phyloP scores from a whole-genome alignment of 306 rosid genomes.

The Quercus wislizeni region DNA sequence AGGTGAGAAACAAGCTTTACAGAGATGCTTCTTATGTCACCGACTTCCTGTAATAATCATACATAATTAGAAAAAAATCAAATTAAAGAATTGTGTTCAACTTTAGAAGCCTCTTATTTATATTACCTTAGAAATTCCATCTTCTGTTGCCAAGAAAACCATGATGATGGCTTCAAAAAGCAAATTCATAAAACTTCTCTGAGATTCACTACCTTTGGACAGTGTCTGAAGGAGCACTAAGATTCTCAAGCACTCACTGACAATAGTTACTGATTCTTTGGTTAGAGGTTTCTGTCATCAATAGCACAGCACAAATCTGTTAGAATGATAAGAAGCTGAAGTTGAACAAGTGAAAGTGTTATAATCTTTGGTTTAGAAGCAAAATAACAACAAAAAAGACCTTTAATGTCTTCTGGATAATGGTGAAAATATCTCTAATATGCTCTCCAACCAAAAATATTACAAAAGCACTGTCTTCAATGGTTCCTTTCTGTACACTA shows the following conservation, averaged over 20 bases:
- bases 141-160: constrained; percentile 65
- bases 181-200: constrained; percentile 60
- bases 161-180: constrained; percentile 73
- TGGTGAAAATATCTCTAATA: constrained; percentile 48
- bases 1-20: constrained; percentile 83
- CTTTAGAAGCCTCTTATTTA: constrained; percentile 17
- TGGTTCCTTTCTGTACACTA: constrained; percentile 53
- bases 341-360: constrained; percentile 3
- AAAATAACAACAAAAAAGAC: constrained; percentile 33
- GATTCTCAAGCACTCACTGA: constrained; percentile 74
- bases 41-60: constrained; percentile 57
- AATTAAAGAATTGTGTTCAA: constrained; percentile 6
- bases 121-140: constrained; percentile 59
- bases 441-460: constrained; percentile 78
- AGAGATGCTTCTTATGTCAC: constrained; percentile 65
- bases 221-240: constrained; percentile 71
- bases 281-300: constrained; percentile 65
- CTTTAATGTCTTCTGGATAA: constrained; percentile 61
- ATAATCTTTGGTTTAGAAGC: constrained; percentile 2
- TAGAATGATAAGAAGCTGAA: constrained; percentile 22
- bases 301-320: constrained; percentile 24
- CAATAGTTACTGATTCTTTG: constrained; percentile 63
- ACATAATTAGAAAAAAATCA: constrained; percentile 22
- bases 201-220: constrained; percentile 58
- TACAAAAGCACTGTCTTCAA: constrained; percentile 54